These are phyloP conservation scores for Candida vaughaniae DNA, from an alignment of 805 yeast genomes.

Conservation along the genomic window DNA sequence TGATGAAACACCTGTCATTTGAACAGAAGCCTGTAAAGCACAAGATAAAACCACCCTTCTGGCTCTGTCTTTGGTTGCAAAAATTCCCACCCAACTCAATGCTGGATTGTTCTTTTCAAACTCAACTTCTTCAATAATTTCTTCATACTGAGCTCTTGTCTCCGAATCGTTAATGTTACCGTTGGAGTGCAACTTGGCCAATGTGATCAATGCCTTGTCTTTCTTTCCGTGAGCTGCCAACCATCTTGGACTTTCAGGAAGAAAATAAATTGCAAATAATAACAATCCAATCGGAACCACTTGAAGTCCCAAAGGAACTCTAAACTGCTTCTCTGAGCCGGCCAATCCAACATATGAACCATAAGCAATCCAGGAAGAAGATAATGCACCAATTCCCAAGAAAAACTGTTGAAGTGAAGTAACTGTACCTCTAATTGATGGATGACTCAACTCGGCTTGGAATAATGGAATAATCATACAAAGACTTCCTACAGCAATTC, in stretches of 20 bases:
- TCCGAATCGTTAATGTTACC: constrained; percentile 14
- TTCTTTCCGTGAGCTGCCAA: constrained; percentile 49
- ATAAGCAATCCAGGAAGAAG: constrained; percentile 77
- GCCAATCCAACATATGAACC: constrained; percentile 50
- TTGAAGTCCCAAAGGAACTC: constrained; percentile 24
- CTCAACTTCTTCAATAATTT: constrained; percentile 18
- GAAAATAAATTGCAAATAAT: constrained; percentile 36
- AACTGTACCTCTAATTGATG: constrained; percentile 62
- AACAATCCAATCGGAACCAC: constrained; percentile 31
- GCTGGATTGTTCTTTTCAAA: constrained; percentile 12
- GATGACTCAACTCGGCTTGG: constrained; percentile 71
- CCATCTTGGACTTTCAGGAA: constrained; percentile 58
- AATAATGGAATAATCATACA: constrained; percentile 78
- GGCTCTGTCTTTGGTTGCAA: constrained; percentile 19
- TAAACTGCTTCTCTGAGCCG: constrained; percentile 29
- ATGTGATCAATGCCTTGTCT: constrained; percentile 49
- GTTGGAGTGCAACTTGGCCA: constrained; percentile 25
- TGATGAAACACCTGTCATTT: constrained; percentile 35
- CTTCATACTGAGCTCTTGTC: constrained; percentile 15
- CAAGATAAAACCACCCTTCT: constrained; percentile 23
- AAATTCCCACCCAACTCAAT: constrained; percentile 13
- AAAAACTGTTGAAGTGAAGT: constrained; percentile 71
- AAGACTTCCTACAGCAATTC: constrained; percentile 73
- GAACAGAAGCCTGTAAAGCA: constrained; percentile 19
- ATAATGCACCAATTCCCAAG: constrained; percentile 63